Evolutionary conservation across 352 stramenopile species (phyloP), one percentile per base, ranked within the genome.

Genomic region (Nothophytophthora sp.): DNA sequence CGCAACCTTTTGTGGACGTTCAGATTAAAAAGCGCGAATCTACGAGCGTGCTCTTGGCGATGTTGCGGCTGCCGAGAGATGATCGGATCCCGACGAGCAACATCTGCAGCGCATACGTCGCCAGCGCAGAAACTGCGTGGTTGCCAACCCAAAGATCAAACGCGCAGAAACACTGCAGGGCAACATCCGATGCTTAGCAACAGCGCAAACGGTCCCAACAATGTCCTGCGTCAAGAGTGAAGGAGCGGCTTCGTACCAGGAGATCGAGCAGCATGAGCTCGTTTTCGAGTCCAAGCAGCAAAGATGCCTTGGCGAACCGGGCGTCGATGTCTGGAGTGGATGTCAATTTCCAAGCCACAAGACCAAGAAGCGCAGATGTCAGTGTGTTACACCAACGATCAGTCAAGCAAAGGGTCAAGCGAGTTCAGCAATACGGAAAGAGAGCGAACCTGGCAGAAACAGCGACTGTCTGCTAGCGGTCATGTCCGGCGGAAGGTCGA

Each of bases 181-280:
- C 36, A 11, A 41, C 23, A 12, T 5, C 9, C 28, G 20, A 39
- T 19, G n/a, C 16, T 35, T n/a, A 10, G 9, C 29, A 3, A 12
- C 29, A 35, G 10, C 13, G 16, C 10, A 35, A 35, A 4, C 29
- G 4, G 12, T 16, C 16, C 12, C 13, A 35, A n/a, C 29, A n/a
- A 28, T 16, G 2, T 4, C 2, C 10, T 15, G 44, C 12, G 19
- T n/a, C 15, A 33, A 36, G 6, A 12, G n/a, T 3, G n/a, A 22
- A 48, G 25, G 5, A 29, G 16, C n/a, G 19, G 10, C n/a, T 19
- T 63, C 76, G 62, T 70, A 92, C 74, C 48, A 93, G 61, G n/a
- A 96, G 63, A 55, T 97, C 90, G 42, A 96, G 73, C 36, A 97
- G 53, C 70, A 96, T 86, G 24, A 97, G 73, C 43, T 97, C 88